Evolutionary conservation across 257 asterid genomes (phyloP).

Genomic region (Petrea volubilis): DNA sequence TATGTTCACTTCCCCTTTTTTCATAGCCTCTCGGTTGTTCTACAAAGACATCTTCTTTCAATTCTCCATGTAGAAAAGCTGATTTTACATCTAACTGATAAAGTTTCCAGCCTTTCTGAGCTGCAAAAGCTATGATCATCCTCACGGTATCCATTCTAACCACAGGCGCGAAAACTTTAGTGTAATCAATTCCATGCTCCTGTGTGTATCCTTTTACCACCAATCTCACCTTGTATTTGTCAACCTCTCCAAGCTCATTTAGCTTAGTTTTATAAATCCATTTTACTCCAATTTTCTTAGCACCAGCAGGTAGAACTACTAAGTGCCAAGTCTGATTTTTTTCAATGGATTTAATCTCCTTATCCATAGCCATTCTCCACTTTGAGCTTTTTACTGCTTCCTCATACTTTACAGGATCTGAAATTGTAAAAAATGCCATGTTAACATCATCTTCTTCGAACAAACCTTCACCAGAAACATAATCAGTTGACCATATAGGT

Average conservation of each 20-base stretch:
- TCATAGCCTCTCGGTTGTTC: background rate
- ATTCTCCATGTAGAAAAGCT: no score
- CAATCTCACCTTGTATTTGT: background rate
- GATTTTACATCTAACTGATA: background rate
- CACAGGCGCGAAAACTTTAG: background rate
- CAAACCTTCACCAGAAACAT: background rate
- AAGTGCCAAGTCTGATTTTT: background rate
- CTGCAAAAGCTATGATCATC: background rate
- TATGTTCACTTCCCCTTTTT: background rate
- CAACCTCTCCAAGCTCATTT: background rate
- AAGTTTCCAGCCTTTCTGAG: background rate
- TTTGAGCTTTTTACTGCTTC: background rate
- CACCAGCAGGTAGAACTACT: background rate
- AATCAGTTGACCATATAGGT: background rate
- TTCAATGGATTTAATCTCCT: no score
- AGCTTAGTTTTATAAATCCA: background rate
- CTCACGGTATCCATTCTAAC: background rate
- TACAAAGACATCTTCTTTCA: background rate
- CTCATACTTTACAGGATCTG: background rate
- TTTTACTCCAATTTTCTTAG: background rate
- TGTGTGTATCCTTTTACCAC: background rate
- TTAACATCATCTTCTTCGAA: background rate
- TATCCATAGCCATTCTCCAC: no score
- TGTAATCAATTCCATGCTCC: background rate
- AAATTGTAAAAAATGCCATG: background rate